A percentile compares a stretch with the other conserved stretches of the same genome.
Conservation (phyloP, 2,329 filamentous ascomycete genomes). For the Aspergillaceae sp. region DNA sequence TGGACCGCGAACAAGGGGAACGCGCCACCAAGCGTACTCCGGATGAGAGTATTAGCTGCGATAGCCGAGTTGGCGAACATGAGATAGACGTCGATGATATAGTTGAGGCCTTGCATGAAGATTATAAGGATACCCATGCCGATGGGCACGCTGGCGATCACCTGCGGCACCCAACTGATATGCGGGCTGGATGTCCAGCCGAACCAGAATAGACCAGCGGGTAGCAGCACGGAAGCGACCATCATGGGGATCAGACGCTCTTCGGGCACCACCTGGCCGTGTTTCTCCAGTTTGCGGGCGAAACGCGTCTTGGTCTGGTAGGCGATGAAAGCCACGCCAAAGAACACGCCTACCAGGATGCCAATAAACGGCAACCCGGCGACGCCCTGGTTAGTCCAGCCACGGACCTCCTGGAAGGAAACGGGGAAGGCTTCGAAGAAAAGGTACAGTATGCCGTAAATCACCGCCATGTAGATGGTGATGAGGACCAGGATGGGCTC, state of each 20-base stretch:
- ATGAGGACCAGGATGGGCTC: constrained; percentile 43
- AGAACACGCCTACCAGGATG: constrained; percentile 26
- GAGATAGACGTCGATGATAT: constrained; percentile 34
- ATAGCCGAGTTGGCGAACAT: constrained; percentile 33
- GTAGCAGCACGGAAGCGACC: constrained; percentile 34
- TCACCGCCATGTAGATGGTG: constrained; percentile 36
- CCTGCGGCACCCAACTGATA: constrained; percentile 39
- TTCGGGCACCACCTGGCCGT: constrained; percentile 34
- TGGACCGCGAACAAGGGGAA: constrained; percentile 22
- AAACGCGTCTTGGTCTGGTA: constrained; percentile 35
- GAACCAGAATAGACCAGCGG: constrained; percentile 41
- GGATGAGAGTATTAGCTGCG: constrained; percentile 28
- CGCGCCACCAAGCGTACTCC: constrained; percentile 24
- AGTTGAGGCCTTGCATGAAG: constrained; percentile 34
- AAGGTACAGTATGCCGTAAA: constrained; percentile 31
- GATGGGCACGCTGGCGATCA: constrained; percentile 35
- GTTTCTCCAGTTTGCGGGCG: constrained; percentile 23
- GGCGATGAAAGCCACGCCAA: constrained; percentile 29
- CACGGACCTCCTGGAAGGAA: constrained; percentile 30
- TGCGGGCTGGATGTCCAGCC: constrained; percentile 37
- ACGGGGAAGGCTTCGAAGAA: constrained; percentile 37
- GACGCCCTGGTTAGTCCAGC: constrained; percentile 29
- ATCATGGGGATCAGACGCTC: constrained; percentile 40
- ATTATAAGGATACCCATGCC: constrained; percentile 36
- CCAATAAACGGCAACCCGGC: constrained; percentile 32